Base-by-base conservation (phyloP, 1,284 basidiomycete genomes). In the Leccinum glutinopallens region DNA sequence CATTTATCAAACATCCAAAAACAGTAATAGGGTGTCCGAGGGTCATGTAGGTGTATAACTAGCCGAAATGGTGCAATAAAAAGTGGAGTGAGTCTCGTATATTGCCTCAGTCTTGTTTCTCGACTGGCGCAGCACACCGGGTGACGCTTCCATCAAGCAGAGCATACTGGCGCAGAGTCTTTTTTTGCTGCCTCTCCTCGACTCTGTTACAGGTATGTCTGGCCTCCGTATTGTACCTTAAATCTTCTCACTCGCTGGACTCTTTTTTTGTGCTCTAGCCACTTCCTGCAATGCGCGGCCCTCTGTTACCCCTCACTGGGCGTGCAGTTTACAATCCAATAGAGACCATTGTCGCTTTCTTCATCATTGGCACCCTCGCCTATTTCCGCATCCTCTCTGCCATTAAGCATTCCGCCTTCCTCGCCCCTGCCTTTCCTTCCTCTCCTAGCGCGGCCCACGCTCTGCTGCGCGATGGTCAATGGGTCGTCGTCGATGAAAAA, bases 331-430 rank as follows among this genome's bases (percentile, higher is more conserved):
- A 85, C 75, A 86, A 80, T 4, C 89, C 88, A 59, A 90, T 90
- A 64, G 96, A 98, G 77, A 90, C 92, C 37, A 93, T 97, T 70
- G 94, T 97, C 63, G 86, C 88, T 73, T 91, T 93, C 78, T 93
- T 90, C 75, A 87, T 96, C 73, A 77, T 95, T 66, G 91, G 91
- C 43, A 97, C 96, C 4, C 84, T 97, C 53, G 90, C 92, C 60
- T 97, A 97, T 79, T 97, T 97, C 76, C 93, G 96, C 76, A 85
- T 97, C 67, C 84, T 98, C 64, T 87, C 87, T 67, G 91, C 93
- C 56, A 90, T 96, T 75, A 94, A 94, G 66, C 84, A 90, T 71
- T 89, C 88, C 0, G 80, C 86, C 1, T 90, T 91, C 77, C 83
- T 91, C 64, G 85, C 86, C 0, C 80, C 87, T 1, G 75, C 82